Percentiles rank a stretch among this genome's conserved stretches.
These are phyloP conservation scores for Ceratocystis papillata DNA, from an alignment of 2,329 filamentous ascomycete genomes.

Conservation along the genomic window DNA sequence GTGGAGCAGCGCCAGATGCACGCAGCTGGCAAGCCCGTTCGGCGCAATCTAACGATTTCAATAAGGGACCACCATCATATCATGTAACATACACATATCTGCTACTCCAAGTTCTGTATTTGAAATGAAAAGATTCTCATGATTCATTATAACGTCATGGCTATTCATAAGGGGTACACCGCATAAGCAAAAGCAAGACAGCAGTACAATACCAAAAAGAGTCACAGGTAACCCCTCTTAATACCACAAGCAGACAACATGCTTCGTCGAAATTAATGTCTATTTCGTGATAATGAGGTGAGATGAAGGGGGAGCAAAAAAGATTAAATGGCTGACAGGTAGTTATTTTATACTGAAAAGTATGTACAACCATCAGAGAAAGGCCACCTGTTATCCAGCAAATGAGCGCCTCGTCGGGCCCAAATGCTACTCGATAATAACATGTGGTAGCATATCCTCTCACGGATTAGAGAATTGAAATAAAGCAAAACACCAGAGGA, in stretches of 20 bases:
- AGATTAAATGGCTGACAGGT: neutral
- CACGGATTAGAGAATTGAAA: slow-evolving; percentile 4
- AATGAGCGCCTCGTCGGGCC: neutral
- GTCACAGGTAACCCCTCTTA: neutral
- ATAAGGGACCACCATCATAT: neutral
- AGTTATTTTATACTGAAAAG: slow-evolving; percentile 8
- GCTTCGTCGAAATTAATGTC: neutral
- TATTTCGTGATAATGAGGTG: neutral
- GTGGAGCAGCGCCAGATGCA: neutral
- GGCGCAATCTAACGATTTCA: neutral
- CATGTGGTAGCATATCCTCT: too few relatives aligned
- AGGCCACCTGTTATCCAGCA: neutral
- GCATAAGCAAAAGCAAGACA: neutral
- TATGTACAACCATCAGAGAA: slow-evolving; percentile 6
- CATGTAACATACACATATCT: neutral
- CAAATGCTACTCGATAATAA: too few relatives aligned
- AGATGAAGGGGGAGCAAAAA: neutral
- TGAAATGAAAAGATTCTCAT: neutral
- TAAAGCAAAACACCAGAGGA: slow-evolving; percentile 23
- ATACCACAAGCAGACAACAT: neutral
- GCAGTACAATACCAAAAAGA: neutral
- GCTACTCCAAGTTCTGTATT: neutral
- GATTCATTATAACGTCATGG: neutral
- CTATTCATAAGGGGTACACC: neutral
- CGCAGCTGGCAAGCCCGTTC: neutral